Conservation (phyloP, 768 basidiomycete species). For the Chalciporus chontae region DNA sequence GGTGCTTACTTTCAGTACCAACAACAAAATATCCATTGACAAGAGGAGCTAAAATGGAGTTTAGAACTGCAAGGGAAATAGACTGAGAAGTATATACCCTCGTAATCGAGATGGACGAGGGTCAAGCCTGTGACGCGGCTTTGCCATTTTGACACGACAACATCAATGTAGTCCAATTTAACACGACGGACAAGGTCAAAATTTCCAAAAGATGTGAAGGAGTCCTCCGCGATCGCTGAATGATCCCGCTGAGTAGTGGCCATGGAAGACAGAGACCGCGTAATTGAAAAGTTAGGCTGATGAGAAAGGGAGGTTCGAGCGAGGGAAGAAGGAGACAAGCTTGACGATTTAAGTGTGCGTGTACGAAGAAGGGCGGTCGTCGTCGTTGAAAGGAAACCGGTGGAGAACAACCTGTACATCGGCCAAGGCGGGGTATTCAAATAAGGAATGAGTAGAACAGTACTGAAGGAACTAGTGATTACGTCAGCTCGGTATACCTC, state of each 20-base stretch:
- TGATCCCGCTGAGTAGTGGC: constrained; percentile 21
- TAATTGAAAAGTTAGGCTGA: not conserved
- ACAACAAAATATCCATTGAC: constrained; percentile 91
- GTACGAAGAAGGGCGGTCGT: constrained; percentile 15
- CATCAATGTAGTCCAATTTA: constrained; percentile 74
- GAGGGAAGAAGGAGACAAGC: not conserved
- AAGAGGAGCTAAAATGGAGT: constrained; percentile 58
- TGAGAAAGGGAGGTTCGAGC: not conserved
- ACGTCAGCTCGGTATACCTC: constrained; percentile 15
- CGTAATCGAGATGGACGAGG: constrained; percentile 87
- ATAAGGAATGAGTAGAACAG: too few relatives aligned
- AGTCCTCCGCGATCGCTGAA: constrained; percentile 11
- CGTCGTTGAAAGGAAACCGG: constrained; percentile 13
- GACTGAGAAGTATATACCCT: constrained; percentile 48
- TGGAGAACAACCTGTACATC: constrained; percentile 32
- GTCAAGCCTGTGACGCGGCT: constrained; percentile 85
- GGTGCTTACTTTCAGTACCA: constrained; percentile 75
- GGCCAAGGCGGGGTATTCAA: not conserved
- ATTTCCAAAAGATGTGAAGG: constrained; percentile 54
- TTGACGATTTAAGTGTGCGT: not conserved
- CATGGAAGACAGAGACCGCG: constrained; percentile 28
- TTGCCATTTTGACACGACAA: constrained; percentile 83
- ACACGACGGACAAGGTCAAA: constrained; percentile 80
- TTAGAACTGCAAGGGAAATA: constrained; percentile 14
- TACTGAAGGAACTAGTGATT: constrained; percentile 2